These are phyloP conservation scores for Plectosphaerella plurivora DNA, from an alignment of 2,329 filamentous ascomycete species.

Conservation along the genomic window DNA sequence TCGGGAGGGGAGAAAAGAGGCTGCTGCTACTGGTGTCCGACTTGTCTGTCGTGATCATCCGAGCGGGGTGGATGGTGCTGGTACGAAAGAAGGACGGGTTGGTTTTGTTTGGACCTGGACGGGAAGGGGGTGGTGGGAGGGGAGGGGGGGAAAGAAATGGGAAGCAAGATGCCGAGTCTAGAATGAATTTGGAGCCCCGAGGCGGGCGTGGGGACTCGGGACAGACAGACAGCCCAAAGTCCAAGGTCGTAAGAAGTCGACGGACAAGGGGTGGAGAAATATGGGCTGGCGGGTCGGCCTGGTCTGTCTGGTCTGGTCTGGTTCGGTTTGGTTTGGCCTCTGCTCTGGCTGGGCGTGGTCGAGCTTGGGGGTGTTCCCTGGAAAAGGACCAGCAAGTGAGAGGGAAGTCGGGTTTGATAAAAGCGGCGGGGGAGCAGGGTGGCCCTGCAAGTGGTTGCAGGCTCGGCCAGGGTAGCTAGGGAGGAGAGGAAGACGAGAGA, in stretches of 20 bases:
- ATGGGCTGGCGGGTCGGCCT: not conserved
- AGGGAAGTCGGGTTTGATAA: not conserved
- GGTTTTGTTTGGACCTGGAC: not conserved
- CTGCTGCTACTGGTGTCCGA: too few relatives aligned
- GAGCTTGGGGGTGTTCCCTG: not conserved
- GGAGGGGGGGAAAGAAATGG: not conserved
- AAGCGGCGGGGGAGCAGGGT: not conserved
- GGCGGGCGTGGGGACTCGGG: slow-evolving; percentile 1
- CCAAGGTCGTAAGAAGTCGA: slow-evolving; percentile 1
- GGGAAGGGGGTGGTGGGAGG: not conserved
- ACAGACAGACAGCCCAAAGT: not conserved
- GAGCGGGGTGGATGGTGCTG: not conserved
- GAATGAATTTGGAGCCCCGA: slow-evolving; percentile 3
- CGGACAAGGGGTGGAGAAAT: slow-evolving; percentile 1
- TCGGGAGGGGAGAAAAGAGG: not conserved
- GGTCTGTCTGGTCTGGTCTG: not conserved
- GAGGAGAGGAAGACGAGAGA: too few relatives aligned
- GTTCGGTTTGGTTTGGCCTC: too few relatives aligned
- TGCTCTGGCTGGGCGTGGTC: not conserved
- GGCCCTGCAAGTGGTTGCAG: not conserved
- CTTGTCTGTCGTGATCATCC: not conserved
- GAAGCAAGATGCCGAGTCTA: slow-evolving; percentile 1
- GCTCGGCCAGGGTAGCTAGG: too few relatives aligned
- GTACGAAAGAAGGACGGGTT: slow-evolving; percentile 2
- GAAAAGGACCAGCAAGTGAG: not conserved